phyloP scores from a whole-genome alignment of 306 rosid genomes.

The Ormosia emarginata region DNA sequence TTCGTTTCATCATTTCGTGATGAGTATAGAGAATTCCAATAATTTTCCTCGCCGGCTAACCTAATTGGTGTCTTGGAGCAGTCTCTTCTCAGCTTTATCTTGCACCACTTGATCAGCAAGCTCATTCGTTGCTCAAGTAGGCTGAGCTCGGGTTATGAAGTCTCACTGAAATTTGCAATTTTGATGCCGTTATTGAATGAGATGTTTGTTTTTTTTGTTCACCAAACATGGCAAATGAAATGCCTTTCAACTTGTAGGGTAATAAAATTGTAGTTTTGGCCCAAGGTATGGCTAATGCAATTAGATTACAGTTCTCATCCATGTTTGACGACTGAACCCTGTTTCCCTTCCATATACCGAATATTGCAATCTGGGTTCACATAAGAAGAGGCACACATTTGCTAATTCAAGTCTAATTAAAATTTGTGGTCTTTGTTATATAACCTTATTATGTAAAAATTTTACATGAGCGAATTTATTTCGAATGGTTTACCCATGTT shows the following conservation, averaged over 20 bases:
- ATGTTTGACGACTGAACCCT: no score
- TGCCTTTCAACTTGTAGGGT: neutral
- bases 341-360: neutral
- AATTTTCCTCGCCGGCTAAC: slow-evolving; percentile 9
- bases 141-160: neutral
- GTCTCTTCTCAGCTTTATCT: neutral
- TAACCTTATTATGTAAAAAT: no score
- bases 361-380: no score
- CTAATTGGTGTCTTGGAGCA: slow-evolving; percentile 4
- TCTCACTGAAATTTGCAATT: slow-evolving; percentile 24
- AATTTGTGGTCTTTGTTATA: no score
- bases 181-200: slow-evolving; percentile 18
- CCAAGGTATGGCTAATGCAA: neutral
- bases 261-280: neutral
- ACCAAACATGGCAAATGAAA: neutral
- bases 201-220: neutral
- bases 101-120: neutral
- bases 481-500: no score
- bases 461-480: no score
- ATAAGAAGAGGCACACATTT: no score
- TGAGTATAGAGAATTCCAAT: slow-evolving; percentile 11
- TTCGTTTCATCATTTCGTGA: neutral
- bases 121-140: neutral
- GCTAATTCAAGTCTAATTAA: no score
- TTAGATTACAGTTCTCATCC: no score